phyloP scores from a whole-genome alignment of 208 protist genomes.

The Sergeia podlipaevii region DNA sequence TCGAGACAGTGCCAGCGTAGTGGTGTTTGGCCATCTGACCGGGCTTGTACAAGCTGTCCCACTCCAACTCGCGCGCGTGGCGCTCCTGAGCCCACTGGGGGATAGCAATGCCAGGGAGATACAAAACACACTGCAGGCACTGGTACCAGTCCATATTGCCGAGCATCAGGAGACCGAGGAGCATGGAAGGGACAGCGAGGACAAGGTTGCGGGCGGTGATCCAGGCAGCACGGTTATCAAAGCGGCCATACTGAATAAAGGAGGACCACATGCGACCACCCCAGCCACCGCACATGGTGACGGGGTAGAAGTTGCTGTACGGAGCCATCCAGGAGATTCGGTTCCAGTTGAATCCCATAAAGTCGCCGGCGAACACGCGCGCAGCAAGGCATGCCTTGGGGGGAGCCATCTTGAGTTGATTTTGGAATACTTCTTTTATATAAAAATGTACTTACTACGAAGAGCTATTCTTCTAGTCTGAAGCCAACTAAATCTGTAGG shows the following conservation, averaged over 20 bases:
- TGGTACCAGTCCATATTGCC: constrained; percentile 86
- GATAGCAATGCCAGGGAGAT: constrained; percentile 37
- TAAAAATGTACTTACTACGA: neutral
- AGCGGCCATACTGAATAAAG: constrained; percentile 85
- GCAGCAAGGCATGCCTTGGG: constrained; percentile 71
- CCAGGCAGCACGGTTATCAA: constrained; percentile 66
- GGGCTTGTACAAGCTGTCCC: constrained; percentile 73
- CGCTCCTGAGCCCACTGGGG: constrained; percentile 67
- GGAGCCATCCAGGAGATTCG: constrained; percentile 85
- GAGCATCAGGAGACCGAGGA: constrained; percentile 71
- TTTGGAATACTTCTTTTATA: neutral
- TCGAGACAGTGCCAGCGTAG: constrained; percentile 80
- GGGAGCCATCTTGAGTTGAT: constrained; percentile 61
- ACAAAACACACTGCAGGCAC: constrained; percentile 49
- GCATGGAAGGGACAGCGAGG: constrained; percentile 41
- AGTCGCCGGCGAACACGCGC: constrained; percentile 80
- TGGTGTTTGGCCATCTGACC: constrained; percentile 85
- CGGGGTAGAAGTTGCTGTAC: constrained; percentile 89
- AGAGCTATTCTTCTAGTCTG: neutral
- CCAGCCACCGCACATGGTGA: constrained; percentile 81
- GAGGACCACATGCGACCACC: constrained; percentile 81
- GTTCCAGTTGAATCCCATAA: constrained; percentile 87
- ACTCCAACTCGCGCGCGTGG: constrained; percentile 71
- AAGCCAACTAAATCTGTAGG: neutral
- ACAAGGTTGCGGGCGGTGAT: constrained; percentile 62